These are phyloP conservation scores for Yarrowia keelungensis DNA, from an alignment of 805 yeast species.

Conservation along the genomic window DNA sequence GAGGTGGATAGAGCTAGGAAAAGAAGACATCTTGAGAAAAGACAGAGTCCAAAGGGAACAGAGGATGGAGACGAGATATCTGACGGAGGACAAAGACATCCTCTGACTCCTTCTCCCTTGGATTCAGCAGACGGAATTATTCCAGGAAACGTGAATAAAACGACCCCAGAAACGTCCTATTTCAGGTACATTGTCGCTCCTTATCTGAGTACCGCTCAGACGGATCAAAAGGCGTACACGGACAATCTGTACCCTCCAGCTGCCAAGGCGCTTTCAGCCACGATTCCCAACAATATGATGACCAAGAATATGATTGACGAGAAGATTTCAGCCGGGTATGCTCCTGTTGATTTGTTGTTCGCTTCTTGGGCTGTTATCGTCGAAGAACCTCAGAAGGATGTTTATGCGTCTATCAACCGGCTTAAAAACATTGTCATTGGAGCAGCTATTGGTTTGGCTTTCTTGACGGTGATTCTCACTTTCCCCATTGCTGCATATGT, in stretches of 20 bases:
- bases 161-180: background rate
- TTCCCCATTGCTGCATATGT: conserved; percentile 85
- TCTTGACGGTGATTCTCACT: conserved; percentile 73
- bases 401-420: conserved; percentile 67
- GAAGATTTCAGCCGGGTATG: conserved; percentile 64
- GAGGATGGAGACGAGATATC: background rate
- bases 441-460: conserved; percentile 79
- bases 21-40: background rate
- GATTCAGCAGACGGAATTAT: conserved; percentile 7
- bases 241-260: conserved; percentile 47
- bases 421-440: conserved; percentile 76
- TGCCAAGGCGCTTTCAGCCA: conserved; percentile 49
- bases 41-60: too few relatives aligned
- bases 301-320: conserved; percentile 48
- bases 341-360: conserved; percentile 55
- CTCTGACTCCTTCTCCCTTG: conserved; percentile 6
- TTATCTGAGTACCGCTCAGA: conserved; percentile 48
- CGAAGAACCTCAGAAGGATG: conserved; percentile 64
- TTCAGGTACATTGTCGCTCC: conserved; percentile 43
- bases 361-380: conserved; percentile 77
- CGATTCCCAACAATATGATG: conserved; percentile 14
- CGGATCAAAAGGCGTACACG: conserved; percentile 42
- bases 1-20: background rate
- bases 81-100: background rate
- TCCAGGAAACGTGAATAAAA: background rate